Base-by-base conservation (phyloP, 345 rosid species). In the Eutrema heterophyllum region DNA sequence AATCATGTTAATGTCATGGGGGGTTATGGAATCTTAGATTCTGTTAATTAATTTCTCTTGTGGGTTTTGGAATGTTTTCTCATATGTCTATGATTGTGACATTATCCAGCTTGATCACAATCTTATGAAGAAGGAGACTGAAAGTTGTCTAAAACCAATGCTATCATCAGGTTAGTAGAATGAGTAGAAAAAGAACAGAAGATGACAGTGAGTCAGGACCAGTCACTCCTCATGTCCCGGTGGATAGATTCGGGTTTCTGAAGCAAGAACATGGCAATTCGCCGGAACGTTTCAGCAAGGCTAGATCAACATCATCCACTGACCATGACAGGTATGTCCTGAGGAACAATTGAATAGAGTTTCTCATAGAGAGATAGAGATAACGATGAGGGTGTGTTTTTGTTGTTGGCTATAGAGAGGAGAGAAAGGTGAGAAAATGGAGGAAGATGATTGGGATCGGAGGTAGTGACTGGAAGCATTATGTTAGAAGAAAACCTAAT, bases 401-500 rank as follows among this genome's bases (percentile, higher is more conserved):
- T 76, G 72, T 54, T 71, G 59, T 21, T 72, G 41, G 35, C 6
- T 55, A 68, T 72, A 94, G 99, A 81, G 97, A 95, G 66, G 92
- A 87, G 82, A 88, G 97, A 83, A 90, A 82, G 60, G 77, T 89
- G 63, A 83, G 91, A 63, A 92, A 90, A 82, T 95, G 99, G 97
- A 89, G 99, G 87, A 95, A 90, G 84, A 95, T 92, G 97, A 92
- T 95, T 78, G 99, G 99, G 26, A 91, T 83, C 62, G 96, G 97
- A 57, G 99, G 97, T 36, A 95, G 97, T 78, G 99, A 95, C 65
- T 95, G 99, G 97, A 95, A 95, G 85, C 96, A 87, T 73, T 95
- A 89, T 76, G 90, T 82, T 48, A 78, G 92, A 80, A 88, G 93
- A 70, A 95, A 88, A 79, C 93, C 97, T 73, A 86, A 88, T 56